A percentile compares a stretch with the other conserved stretches of the same genome.
phyloP scores from a whole-genome alignment of 495 filamentous ascomycete species.

The Beverwykella pulmonaria region DNA sequence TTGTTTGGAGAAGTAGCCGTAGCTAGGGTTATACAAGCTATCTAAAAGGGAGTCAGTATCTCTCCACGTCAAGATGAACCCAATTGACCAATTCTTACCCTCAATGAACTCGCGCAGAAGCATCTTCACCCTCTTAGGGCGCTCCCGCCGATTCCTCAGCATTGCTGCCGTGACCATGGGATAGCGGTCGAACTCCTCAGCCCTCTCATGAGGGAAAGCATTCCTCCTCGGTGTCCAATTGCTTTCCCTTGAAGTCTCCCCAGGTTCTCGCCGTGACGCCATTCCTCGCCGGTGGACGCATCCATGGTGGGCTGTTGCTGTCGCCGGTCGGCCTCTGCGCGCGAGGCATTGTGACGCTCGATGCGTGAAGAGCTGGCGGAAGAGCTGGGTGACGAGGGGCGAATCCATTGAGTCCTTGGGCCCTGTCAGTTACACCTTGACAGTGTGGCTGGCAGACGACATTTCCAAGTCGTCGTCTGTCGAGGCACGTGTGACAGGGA shows the following conservation, averaged over 20 bases:
- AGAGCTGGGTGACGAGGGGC: slow-evolving; percentile 72
- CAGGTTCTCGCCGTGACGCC: slow-evolving; percentile 10
- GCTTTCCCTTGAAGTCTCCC: slow-evolving; percentile 48
- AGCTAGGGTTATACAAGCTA: slow-evolving; percentile 93
- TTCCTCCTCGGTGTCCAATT: slow-evolving; percentile 82
- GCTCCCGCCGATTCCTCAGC: slow-evolving; percentile 67
- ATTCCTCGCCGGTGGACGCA: slow-evolving; percentile 22
- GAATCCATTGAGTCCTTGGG: slow-evolving; percentile 70
- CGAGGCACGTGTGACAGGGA: slow-evolving; percentile 10
- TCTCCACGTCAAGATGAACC: not conserved
- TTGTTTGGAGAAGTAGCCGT: slow-evolving; percentile 97
- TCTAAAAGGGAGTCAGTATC: slow-evolving; percentile 55
- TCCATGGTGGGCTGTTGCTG: slow-evolving; percentile 10
- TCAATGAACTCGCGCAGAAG: slow-evolving; percentile 95
- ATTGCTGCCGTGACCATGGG: slow-evolving; percentile 82
- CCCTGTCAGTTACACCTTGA: not conserved
- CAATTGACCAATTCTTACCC: slow-evolving; percentile 55
- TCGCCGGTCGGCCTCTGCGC: slow-evolving; percentile 20
- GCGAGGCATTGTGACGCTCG: slow-evolving; percentile 52
- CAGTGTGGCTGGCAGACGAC: not conserved
- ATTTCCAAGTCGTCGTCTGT: not conserved
- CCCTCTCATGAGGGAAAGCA: slow-evolving; percentile 70
- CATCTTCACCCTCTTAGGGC: slow-evolving; percentile 93
- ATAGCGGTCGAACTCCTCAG: slow-evolving; percentile 74
- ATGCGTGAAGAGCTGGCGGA: slow-evolving; percentile 79